Percentiles rank a stretch among this genome's conserved stretches.
Evolutionary conservation across 177 flowering plant species (phyloP).

Genomic region (Tripterygium wilfordii): DNA sequence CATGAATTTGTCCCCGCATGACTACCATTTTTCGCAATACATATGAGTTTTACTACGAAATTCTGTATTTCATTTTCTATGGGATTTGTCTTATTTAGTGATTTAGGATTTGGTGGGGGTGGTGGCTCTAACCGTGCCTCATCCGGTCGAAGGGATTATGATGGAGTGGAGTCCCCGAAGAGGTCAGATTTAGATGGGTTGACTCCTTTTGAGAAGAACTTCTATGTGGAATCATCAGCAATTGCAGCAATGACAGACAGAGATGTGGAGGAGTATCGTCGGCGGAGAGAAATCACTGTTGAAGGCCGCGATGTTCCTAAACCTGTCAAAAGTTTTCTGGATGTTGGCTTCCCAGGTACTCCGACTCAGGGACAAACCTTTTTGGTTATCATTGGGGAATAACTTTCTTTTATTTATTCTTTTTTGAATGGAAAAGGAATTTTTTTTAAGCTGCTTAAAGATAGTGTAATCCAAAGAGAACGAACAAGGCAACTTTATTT

Average conservation of each 20-base stretch:
- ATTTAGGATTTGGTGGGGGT: conserved; percentile 60
- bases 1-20: no score
- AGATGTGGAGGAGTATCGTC: conserved; percentile 84
- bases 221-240: conserved; percentile 73
- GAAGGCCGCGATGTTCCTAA: conserved; percentile 95
- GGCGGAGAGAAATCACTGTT: conserved; percentile 70
- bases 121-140: conserved; percentile 29
- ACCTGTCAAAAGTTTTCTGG: conserved; percentile 67
- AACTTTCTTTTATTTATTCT: no score
- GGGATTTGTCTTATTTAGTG: conserved; percentile 30
- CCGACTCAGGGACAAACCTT: no score
- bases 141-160: conserved; percentile 41
- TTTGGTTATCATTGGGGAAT: no score
- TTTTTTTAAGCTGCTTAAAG: no score
- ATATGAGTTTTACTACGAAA: no score
- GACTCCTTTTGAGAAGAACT: conserved; percentile 85
- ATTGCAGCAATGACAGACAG: conserved; percentile 78
- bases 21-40: no score
- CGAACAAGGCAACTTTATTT: no score
- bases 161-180: conserved; percentile 34
- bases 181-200: conserved; percentile 72
- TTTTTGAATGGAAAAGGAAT: no score
- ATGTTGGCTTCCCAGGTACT: conserved; percentile 88
- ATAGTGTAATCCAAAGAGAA: no score
- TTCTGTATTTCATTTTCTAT: background rate